These are phyloP conservation scores for Schoenoplectus tabernaemontani DNA, from an alignment of 202 grass and related monocot species.

Conservation along the genomic window DNA sequence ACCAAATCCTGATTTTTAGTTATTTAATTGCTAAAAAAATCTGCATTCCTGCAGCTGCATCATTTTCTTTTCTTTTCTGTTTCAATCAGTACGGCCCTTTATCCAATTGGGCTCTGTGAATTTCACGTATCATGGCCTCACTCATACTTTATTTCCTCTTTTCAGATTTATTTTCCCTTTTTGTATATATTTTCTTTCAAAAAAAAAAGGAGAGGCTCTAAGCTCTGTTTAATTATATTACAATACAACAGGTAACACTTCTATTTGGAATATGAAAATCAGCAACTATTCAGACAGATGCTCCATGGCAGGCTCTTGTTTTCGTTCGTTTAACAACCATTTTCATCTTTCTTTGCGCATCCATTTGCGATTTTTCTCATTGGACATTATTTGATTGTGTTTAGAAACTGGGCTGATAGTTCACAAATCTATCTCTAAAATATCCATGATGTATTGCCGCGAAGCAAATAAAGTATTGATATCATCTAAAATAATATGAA, in stretches of 20 bases:
- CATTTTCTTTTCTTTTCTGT: neutral
- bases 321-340: neutral
- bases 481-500: neutral
- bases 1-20: no score
- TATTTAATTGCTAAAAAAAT: no score
- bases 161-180: neutral
- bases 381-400: neutral
- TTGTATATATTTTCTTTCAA: neutral
- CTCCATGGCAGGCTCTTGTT: neutral
- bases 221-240: neutral
- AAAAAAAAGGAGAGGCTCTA: neutral
- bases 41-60: neutral
- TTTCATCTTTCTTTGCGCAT: neutral
- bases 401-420: neutral
- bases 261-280: neutral
- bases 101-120: neutral
- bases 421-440: neutral
- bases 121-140: neutral
- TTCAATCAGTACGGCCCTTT: neutral
- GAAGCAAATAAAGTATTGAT: neutral
- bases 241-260: neutral
- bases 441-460: neutral
- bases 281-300: neutral
- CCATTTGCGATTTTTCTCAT: neutral
- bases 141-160: neutral